phyloP scores from a whole-genome alignment of 208 protist species.

The Herpetomonas samuelpessoai region DNA sequence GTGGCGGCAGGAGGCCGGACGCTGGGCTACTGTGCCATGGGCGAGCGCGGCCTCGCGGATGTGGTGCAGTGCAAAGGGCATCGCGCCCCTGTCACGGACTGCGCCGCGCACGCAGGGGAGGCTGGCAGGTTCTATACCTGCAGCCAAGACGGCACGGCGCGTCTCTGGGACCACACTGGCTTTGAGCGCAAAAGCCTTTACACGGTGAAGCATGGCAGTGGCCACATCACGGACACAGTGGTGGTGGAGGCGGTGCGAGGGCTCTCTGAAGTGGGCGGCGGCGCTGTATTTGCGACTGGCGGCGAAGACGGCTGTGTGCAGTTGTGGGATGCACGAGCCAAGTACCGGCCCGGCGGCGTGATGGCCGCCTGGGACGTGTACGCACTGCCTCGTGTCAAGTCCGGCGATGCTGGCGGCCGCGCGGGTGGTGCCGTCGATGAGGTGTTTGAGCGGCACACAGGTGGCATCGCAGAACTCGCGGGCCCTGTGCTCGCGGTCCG shows the following conservation, averaged over 20 bases:
- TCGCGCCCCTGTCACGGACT: slow-evolving; percentile 61
- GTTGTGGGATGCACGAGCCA: slow-evolving; percentile 65
- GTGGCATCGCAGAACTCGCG: slow-evolving; percentile 56
- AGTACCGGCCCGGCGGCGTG: slow-evolving; percentile 65
- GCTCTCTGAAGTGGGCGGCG: slow-evolving; percentile 19
- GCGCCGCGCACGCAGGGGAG: slow-evolving; percentile 30
- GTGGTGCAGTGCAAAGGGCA: slow-evolving; percentile 75
- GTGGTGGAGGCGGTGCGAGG: slow-evolving; percentile 61
- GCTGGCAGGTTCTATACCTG: slow-evolving; percentile 50
- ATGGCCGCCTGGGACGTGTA: slow-evolving; percentile 46
- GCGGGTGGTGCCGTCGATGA: neutral
- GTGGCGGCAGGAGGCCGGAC: slow-evolving; percentile 50
- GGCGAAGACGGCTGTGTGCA: slow-evolving; percentile 71
- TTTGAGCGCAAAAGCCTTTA: slow-evolving; percentile 52
- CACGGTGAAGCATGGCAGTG: slow-evolving; percentile 70
- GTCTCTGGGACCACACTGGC: slow-evolving; percentile 46
- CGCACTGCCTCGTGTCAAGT: neutral
- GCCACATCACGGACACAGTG: slow-evolving; percentile 66
- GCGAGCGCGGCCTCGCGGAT: slow-evolving; percentile 67
- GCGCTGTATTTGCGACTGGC: slow-evolving; percentile 57
- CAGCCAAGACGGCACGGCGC: slow-evolving; percentile 67
- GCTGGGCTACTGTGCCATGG: slow-evolving; percentile 70
- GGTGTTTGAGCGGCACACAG: slow-evolving; percentile 33
- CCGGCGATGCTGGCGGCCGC: neutral
- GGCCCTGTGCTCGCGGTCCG: slow-evolving; percentile 49